Percentiles rank a stretch among this genome's conserved stretches.
Evolutionary conservation across 345 rosid genomes (phyloP).

Genomic region (Citrus cavaleriei): DNA sequence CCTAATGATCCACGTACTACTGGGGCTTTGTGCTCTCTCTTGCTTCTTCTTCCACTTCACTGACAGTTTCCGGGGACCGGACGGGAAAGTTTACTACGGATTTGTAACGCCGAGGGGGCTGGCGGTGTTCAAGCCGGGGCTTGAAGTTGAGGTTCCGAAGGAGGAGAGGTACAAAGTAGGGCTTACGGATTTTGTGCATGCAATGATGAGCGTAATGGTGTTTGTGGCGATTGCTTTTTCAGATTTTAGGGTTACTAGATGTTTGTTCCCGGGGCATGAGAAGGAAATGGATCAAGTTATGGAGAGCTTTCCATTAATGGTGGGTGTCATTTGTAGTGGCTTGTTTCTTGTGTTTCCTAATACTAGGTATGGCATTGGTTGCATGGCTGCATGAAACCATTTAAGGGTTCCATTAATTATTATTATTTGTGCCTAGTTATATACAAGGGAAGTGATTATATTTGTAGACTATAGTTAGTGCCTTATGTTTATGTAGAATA

Average conservation of each 20-base stretch:
- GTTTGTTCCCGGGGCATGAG: constrained; percentile 58
- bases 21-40: constrained; percentile 54
- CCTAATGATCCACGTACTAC: constrained; percentile 50
- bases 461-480: background rate
- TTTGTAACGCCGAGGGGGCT: constrained; percentile 65
- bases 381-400: constrained; percentile 42
- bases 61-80: constrained; percentile 57
- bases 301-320: constrained; percentile 84
- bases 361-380: constrained; percentile 62
- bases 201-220: constrained; percentile 71
- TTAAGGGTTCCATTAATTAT: background rate
- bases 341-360: constrained; percentile 70
- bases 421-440: too few species aligned
- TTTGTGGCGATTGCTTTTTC: constrained; percentile 69
- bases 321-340: constrained; percentile 65
- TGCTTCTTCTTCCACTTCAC: constrained; percentile 83
- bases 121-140: constrained; percentile 64
- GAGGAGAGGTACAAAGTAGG: constrained; percentile 59
- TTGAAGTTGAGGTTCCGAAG: constrained; percentile 36
- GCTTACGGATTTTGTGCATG: constrained; percentile 63
- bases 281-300: constrained; percentile 78
- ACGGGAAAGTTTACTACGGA: constrained; percentile 66
- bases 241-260: constrained; percentile 55
- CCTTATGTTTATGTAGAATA: background rate
- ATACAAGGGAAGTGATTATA: background rate